Conservation (phyloP, 805 yeast species). For the Teunomyces cretensis region DNA sequence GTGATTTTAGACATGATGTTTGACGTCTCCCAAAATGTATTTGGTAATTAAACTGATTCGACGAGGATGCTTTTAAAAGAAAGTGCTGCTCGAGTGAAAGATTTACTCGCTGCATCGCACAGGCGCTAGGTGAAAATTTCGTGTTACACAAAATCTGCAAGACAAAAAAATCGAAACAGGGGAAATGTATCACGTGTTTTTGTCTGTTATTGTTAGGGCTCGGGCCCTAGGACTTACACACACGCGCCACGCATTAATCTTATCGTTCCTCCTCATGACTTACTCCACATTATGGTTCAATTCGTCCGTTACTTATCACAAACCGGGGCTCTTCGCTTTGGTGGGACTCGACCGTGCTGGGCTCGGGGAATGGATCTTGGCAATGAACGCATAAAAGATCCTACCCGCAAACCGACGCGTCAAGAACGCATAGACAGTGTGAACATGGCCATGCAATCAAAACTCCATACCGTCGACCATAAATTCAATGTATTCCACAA, state of each 20-base stretch:
- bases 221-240: slow-evolving; percentile 1
- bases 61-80: slow-evolving; percentile 43
- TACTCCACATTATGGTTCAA: background rate
- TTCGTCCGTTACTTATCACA: background rate
- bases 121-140: slow-evolving; percentile 1
- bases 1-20: slow-evolving; percentile 80
- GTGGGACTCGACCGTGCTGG: background rate
- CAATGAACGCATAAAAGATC: slow-evolving; percentile 7
- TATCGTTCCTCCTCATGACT: background rate
- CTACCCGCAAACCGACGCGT: slow-evolving; percentile 12
- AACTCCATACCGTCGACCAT: slow-evolving; percentile 27
- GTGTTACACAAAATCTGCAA: background rate
- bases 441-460: slow-evolving; percentile 24
- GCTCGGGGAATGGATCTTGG: slow-evolving; percentile 7
- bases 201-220: slow-evolving; percentile 3
- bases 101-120: background rate
- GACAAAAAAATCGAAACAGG: background rate
- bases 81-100: background rate
- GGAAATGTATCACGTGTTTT: too few relatives aligned
- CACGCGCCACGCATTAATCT: background rate
- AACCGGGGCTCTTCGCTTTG: background rate
- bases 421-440: slow-evolving; percentile 24
- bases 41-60: slow-evolving; percentile 53
- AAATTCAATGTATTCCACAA: slow-evolving; percentile 26
- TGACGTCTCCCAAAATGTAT: slow-evolving; percentile 73